Evolutionary conservation across 257 asterid species (phyloP).

Genomic region (Ajuga chamaepitys): DNA sequence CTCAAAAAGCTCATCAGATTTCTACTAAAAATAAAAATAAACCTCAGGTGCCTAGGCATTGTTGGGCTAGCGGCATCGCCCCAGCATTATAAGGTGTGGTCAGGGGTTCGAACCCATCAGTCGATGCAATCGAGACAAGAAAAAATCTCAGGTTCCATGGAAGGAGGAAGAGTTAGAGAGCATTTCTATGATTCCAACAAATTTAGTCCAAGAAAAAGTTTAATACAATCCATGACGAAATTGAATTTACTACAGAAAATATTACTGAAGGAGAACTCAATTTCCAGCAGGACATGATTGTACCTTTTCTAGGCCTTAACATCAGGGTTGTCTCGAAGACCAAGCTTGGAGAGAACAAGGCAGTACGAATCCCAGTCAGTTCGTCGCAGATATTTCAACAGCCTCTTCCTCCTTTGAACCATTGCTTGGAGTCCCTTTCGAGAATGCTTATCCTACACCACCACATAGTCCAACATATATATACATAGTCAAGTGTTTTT

Average conservation of each 20-base stretch:
- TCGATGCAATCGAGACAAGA: too few species aligned
- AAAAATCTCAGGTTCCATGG: not conserved
- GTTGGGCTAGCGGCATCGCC: too few species aligned
- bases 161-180: not conserved
- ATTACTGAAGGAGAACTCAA: not conserved
- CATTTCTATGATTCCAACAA: not conserved
- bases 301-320: conserved; percentile 35
- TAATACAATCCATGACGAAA: not conserved
- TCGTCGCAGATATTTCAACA: conserved; percentile 62
- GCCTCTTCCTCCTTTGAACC: conserved; percentile 74
- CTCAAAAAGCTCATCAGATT: not conserved
- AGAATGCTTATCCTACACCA: conserved; percentile 82
- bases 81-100: too few species aligned
- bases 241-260: not conserved
- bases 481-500: not conserved
- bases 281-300: not conserved
- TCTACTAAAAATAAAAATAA: not conserved
- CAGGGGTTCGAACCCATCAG: too few species aligned
- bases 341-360: conserved; percentile 67
- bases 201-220: not conserved
- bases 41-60: too few species aligned
- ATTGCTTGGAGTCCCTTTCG: conserved; percentile 62
- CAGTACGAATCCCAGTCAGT: conserved; percentile 84
- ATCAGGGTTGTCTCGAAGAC: conserved; percentile 67
- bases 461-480: not conserved